Base-by-base conservation (phyloP, 2,329 filamentous ascomycete species). In the Pseudopyricularia javanii region DNA sequence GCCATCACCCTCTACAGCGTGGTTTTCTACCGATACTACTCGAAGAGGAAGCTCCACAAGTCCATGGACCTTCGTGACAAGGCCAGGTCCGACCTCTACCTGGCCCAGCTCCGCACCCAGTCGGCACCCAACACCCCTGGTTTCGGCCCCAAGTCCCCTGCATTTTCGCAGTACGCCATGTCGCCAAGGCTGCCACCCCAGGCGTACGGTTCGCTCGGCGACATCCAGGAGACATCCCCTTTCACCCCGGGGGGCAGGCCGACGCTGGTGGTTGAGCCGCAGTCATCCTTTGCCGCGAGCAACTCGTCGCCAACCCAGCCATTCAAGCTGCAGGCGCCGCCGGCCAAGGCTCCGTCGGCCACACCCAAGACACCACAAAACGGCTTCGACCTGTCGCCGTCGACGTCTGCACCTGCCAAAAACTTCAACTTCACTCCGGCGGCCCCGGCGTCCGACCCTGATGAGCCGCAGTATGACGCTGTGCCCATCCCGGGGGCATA, bases 21-120 rank as follows among this genome's bases (percentile, higher is more conserved):
- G 64, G 83, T 96, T 67, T 96, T 97, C 76, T 97, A 95, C 78
- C 87, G 93, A 61, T 94, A 95, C 78, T 95, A 91, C 81, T 90
- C 87, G 59, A 98, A 97, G 79, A 86, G 89, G 67, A 86, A 87
- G 66, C 87, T 98, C 57, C 84, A 86, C 70, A 97, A 96, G 78
- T 91, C 90, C 57, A 98, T 98, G 93, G 87, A 95, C 66, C 76
- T 87, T 66, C 89, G 93, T 62, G 93, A 98, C 76, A 86, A 88
- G 64, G 93, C 93, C 59, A 87, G 93, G 57, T 91, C 88, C 56
- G 91, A 97, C 67, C 81, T 98, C 58, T 97, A 97, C 74, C 88
- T 97, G 57, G 90, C 86, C 53, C 86, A 89, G 67, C 80, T 90
- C 43, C 85, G 84, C 60, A 74, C 82, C 20, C 91, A 97, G 72